Base-by-base conservation (phyloP, 257 asterid species). In the Plectranthus barbatus region DNA sequence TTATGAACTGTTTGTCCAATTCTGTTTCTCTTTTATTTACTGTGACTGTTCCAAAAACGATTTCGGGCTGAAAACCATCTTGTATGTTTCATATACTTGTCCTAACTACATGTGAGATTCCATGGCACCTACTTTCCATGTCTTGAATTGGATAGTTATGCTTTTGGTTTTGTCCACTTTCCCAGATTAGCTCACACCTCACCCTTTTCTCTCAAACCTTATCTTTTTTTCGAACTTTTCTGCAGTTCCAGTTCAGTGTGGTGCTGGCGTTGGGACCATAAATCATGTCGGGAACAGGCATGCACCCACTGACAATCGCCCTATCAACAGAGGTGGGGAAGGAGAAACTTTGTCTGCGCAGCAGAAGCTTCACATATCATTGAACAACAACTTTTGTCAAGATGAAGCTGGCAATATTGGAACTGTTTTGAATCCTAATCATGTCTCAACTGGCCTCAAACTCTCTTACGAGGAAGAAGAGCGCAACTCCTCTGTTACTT, bases 391-490 rank as follows among this genome's bases (percentile, higher is more conserved):
- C 75, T 71, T 65, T 19, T 72, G 76, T 66, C 73, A 69, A 24
- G 77, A 69, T 24, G 82, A 84, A 59, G 50, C 65, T 26, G 75
- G 63, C 60, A 80, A 51, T 41, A 48, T 66, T 34, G 87, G 85
- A 55, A 66, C 80, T 4, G 72, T 73, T 73, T 62, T 78, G 67
- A 86, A 80, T 67, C 81, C 81, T 17, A 82, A 77, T 79, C 66
- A 77, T 14, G 86, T 84, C 10, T 84, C 95, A 19, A 87, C 87
- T 13, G 93, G 95, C 17, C 86, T 84, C 67, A 76, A 75, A 64
- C 90, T 83, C 23, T 72, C 88, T 6, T 84, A 73, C 4, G 88
- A 81, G 71, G 87, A 84, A 59, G 91, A 83, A 29, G 90, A 82
- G 72, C 86, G 70, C 39, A 79, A 65, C 58, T 75, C 86, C 37